Base-by-base conservation (phyloP, 2,329 filamentous ascomycete species). In the Diaporthe velutina region DNA sequence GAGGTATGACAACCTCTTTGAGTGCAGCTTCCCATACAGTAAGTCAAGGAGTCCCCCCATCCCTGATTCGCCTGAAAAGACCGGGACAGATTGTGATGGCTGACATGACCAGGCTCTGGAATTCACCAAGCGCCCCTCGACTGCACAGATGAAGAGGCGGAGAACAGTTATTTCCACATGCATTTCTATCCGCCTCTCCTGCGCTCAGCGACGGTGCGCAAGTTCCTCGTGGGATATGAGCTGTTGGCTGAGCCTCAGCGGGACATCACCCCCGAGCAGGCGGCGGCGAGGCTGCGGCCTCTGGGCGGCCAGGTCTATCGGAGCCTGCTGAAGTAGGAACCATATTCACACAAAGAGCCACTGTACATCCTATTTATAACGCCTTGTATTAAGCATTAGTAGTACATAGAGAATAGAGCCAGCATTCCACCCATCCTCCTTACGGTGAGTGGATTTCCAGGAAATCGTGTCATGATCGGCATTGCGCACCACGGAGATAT, bases 251-350 rank as follows among this genome's bases (percentile, higher is more conserved):
- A 99, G 85, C 96, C 97, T n/a, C 97, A 99, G 85, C 91, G 97
- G 75, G 97, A 99, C 82, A 98, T 99, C 80, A 99, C 97, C 0
- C 96, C 97, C 0, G 97, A 99, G 84, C 97, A 98, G 85, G 97
- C 97, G 1, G 94, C 97, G 19, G 92, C 91, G 35, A 91, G 92
- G 67, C 86, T 99, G 75, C 90, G 94, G 77, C 88, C 89, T 74
- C 96, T 95, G 77, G 94, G 92, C 4, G 95, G 95, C 22, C 91
- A 95, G 81, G 85, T 99, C 77, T 98, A 99, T 82, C 91, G 97
- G 77, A 89, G 86, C 78, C 79, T 92, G 55, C 78, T 78, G 74
- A 78, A 75, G 73, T 72, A 70, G 55, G 50, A 33, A n/a, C 5
- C 25, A 15, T 3, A 9, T 30, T 33, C 33, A 52, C 25, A 58